Conservation (phyloP, 2,329 filamentous ascomycete genomes). For the Achaetomium macrosporum region DNA sequence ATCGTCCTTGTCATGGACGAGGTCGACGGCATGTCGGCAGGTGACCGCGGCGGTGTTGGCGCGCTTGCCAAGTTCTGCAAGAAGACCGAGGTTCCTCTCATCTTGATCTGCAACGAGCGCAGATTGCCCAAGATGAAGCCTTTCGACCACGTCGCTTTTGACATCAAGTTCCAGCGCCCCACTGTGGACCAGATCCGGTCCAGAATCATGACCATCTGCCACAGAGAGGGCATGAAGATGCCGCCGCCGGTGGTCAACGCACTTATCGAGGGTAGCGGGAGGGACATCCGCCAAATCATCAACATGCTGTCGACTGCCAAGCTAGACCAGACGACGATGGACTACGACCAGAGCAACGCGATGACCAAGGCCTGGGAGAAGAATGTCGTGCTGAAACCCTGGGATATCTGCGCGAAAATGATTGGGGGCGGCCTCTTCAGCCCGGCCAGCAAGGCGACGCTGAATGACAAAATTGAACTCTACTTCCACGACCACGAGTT, state of each 20-base stretch:
- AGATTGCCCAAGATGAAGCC: slow-evolving; percentile 95
- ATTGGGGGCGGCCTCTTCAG: slow-evolving; percentile 82
- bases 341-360: slow-evolving; percentile 77
- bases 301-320: slow-evolving; percentile 98
- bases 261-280: slow-evolving; percentile 89
- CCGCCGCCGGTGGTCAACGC: slow-evolving; percentile 80
- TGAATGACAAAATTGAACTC: slow-evolving; percentile 97
- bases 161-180: slow-evolving; percentile 81
- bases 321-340: slow-evolving; percentile 73
- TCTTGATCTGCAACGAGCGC: slow-evolving; percentile 96
- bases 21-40: slow-evolving; percentile 97
- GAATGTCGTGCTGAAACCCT: slow-evolving; percentile 91
- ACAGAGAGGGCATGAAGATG: slow-evolving; percentile 82
- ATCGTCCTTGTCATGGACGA: slow-evolving; percentile 98
- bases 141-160: slow-evolving; percentile 79
- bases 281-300: slow-evolving; percentile 95
- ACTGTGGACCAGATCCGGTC: slow-evolving; percentile 87
- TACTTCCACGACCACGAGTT: slow-evolving; percentile 99
- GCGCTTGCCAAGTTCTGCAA: slow-evolving; percentile 91
- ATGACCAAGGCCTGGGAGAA: slow-evolving; percentile 99
- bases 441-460: slow-evolving; percentile 71
- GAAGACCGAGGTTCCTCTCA: slow-evolving; percentile 90
- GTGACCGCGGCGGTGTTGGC: slow-evolving; percentile 91
- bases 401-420: slow-evolving; percentile 96
- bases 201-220: slow-evolving; percentile 91